These are phyloP conservation scores for Sporothrix dimorphospora DNA, from an alignment of 2,329 filamentous ascomycete genomes.

Conservation along the genomic window DNA sequence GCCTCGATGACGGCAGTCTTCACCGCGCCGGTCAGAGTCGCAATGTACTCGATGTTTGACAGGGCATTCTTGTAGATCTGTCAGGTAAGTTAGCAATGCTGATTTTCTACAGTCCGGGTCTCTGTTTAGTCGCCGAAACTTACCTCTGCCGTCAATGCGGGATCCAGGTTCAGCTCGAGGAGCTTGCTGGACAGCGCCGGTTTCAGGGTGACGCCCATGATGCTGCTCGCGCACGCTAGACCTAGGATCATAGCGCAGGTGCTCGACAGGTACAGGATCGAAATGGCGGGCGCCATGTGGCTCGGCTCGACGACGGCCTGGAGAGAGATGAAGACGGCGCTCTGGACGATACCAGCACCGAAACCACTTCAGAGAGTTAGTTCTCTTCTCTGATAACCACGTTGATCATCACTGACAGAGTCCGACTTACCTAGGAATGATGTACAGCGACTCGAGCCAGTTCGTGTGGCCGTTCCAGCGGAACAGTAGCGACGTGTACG, in stretches of 20 bases:
- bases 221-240: constrained; percentile 45
- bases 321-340: constrained; percentile 48
- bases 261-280: constrained; percentile 46
- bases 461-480: constrained; percentile 64
- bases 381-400: not conserved
- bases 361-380: constrained; percentile 41
- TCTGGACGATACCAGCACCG: constrained; percentile 47
- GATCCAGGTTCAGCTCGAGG: constrained; percentile 35
- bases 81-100: no score
- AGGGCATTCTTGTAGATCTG: constrained; percentile 30
- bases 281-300: constrained; percentile 47
- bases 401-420: no score
- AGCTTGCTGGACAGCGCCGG: constrained; percentile 35
- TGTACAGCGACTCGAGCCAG: constrained; percentile 60
- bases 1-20: constrained; percentile 32
- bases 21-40: constrained; percentile 26
- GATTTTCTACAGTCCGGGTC: no score
- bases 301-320: constrained; percentile 46
- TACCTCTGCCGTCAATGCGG: constrained; percentile 30
- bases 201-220: constrained; percentile 39
- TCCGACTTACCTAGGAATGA: constrained; percentile 52
- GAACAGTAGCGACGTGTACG: constrained; percentile 57
- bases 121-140: no score
- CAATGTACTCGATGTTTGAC: constrained; percentile 33
- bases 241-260: constrained; percentile 47